These are phyloP conservation scores for Ogataea kodamae DNA, from an alignment of 805 yeast species.

Conservation along the genomic window DNA sequence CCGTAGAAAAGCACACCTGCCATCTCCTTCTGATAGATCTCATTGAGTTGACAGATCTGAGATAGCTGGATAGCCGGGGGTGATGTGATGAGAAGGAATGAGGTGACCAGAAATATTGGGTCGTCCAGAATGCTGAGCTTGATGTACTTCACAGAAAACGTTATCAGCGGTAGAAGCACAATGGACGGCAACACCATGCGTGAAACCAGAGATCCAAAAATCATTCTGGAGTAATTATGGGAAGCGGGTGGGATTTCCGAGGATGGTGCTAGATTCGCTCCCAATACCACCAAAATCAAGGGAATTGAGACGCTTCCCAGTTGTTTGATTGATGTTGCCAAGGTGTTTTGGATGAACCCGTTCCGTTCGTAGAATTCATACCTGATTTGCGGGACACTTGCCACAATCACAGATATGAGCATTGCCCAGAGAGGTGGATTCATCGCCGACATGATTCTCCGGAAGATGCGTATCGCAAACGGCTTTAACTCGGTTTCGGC, in stretches of 20 bases:
- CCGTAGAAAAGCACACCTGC: slow-evolving; percentile 82
- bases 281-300: slow-evolving; percentile 67
- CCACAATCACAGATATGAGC: slow-evolving; percentile 65
- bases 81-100: slow-evolving; percentile 68
- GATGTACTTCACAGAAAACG: slow-evolving; percentile 59
- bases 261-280: slow-evolving; percentile 73
- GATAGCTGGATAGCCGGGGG: slow-evolving; percentile 85
- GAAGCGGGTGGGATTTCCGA: slow-evolving; percentile 65
- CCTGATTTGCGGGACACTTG: slow-evolving; percentile 59
- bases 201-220: slow-evolving; percentile 66
- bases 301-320: slow-evolving; percentile 77
- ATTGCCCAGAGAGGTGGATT: slow-evolving; percentile 84
- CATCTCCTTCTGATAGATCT: slow-evolving; percentile 76
- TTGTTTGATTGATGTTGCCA: slow-evolving; percentile 60
- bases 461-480: slow-evolving; percentile 4
- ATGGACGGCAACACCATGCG: slow-evolving; percentile 77
- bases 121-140: slow-evolving; percentile 70
- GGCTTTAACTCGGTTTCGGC: slow-evolving; percentile 1
- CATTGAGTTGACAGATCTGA: slow-evolving; percentile 75
- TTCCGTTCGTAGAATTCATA: slow-evolving; percentile 51
- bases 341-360: slow-evolving; percentile 64
- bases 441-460: slow-evolving; percentile 38
- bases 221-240: slow-evolving; percentile 56
- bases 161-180: slow-evolving; percentile 62
- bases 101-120: slow-evolving; percentile 75